Evolutionary conservation across 1,139 yeast genomes (phyloP).

Genomic region (Suhomyces bribrorum): DNA sequence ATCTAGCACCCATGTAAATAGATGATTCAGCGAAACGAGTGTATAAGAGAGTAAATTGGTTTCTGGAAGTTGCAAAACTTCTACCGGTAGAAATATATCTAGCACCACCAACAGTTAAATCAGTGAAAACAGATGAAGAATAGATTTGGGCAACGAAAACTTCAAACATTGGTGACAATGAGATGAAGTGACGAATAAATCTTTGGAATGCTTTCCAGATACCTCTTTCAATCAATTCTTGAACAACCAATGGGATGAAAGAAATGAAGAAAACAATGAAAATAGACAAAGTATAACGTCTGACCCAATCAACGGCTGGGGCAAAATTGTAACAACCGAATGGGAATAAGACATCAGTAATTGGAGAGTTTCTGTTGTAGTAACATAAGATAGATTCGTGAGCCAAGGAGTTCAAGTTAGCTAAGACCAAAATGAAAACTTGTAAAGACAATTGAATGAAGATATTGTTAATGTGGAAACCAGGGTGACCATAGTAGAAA

Average conservation of each 20-base stretch:
- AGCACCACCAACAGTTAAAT: slow-evolving; percentile 98
- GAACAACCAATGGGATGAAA: slow-evolving; percentile 92
- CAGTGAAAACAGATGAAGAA: slow-evolving; percentile 86
- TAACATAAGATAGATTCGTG: slow-evolving; percentile 86
- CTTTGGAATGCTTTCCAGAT: slow-evolving; percentile 93
- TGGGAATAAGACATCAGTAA: slow-evolving; percentile 83
- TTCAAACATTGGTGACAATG: slow-evolving; percentile 95
- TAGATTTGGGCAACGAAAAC: slow-evolving; percentile 98
- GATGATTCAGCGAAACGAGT: slow-evolving; percentile 98
- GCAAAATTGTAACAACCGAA: slow-evolving; percentile 89
- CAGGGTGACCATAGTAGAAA: slow-evolving; percentile 98
- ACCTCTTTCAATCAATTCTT: slow-evolving; percentile 97
- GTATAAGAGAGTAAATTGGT: slow-evolving; percentile 92
- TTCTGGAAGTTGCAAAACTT: slow-evolving; percentile 98
- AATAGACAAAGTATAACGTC: slow-evolving; percentile 95
- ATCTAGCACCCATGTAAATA: slow-evolving; percentile 94
- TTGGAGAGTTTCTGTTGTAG: slow-evolving; percentile 81
- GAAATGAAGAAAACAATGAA: slow-evolving; percentile 98
- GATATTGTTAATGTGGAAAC: slow-evolving; percentile 97
- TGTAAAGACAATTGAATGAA: slow-evolving; percentile 94
- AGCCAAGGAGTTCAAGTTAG: slow-evolving; percentile 88
- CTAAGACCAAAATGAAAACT: slow-evolving; percentile 85
- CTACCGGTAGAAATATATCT: slow-evolving; percentile 98
- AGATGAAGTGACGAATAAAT: slow-evolving; percentile 83
- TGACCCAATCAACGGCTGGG: slow-evolving; percentile 94